Conservation (phyloP, 148 eudicot genomes). For the Drosera capensis region DNA sequence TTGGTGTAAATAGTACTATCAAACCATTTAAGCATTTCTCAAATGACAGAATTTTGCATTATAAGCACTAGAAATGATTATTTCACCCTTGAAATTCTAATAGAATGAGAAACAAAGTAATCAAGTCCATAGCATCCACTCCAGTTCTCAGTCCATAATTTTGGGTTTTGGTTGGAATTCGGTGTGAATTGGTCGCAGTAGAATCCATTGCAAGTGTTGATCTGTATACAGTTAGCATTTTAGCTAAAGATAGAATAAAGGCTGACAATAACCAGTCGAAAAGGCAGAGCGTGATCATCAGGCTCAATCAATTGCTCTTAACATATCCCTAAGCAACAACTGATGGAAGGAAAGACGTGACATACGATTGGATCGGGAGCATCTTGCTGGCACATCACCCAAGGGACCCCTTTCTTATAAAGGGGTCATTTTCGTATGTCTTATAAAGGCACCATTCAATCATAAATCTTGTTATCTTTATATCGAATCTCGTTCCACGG, state of each 20-base stretch:
- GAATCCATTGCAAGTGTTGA: constrained; percentile 91
- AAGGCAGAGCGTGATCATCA: no score
- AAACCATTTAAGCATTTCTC: no score
- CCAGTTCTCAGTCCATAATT: constrained; percentile 98
- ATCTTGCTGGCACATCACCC: constrained; percentile 3
- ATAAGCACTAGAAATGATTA: no score
- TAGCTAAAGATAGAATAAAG: no score
- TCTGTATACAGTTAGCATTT: constrained; percentile 24
- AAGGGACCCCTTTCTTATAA: not conserved
- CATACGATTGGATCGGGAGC: not conserved
- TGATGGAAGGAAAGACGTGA: not conserved
- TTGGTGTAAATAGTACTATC: no score
- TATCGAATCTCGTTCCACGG: no score
- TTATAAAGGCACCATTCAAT: not conserved
- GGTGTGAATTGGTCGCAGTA: constrained; percentile 92
- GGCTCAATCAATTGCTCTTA: no score
- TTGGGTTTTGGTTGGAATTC: constrained; percentile 61
- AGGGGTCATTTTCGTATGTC: not conserved
- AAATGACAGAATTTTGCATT: no score
- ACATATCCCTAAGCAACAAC: not conserved
- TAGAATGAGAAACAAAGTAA: not conserved
- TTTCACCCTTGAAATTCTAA: no score
- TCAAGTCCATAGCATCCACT: constrained; percentile 59
- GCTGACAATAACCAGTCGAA: no score
- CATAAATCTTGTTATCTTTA: not conserved